Percentiles rank a stretch among this genome's conserved stretches.
Evolutionary conservation across 164 flowering plant genomes (phyloP).

Genomic region (Magnolia kwangsiensis): DNA sequence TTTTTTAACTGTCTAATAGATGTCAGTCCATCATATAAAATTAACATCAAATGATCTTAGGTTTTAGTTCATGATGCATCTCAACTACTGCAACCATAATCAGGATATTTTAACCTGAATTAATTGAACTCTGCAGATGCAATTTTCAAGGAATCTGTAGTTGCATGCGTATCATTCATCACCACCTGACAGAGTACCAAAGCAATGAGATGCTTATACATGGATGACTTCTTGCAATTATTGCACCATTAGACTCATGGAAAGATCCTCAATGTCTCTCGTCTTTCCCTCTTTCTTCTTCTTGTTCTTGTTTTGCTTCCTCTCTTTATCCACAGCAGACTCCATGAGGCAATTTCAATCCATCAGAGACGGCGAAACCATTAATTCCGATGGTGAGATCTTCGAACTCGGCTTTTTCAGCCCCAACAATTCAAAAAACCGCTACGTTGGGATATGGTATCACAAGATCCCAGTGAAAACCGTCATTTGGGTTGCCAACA

Average conservation of each 20-base stretch:
- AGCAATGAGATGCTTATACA: too few relatives aligned
- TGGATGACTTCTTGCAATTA: neutral
- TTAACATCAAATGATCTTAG: too few relatives aligned
- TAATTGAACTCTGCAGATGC: too few relatives aligned
- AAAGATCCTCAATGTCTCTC: neutral
- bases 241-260: neutral
- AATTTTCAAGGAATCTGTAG: too few relatives aligned
- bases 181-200: too few relatives aligned
- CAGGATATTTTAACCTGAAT: too few relatives aligned
- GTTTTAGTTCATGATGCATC: too few relatives aligned
- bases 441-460: constrained; percentile 10
- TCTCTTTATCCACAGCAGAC: neutral
- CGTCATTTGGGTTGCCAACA: constrained; percentile 8
- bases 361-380: neutral
- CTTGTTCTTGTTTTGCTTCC: neutral
- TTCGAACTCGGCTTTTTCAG: constrained; percentile 8
- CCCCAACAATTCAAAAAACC: neutral
- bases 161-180: too few relatives aligned
- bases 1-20: too few relatives aligned
- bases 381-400: neutral
- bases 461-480: constrained; percentile 2
- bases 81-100: too few relatives aligned
- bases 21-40: too few relatives aligned
- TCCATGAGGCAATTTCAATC: neutral
- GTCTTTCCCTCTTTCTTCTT: neutral